Evolutionary conservation across 495 filamentous ascomycete genomes (phyloP).

Genomic region (Parachaetomium inaequale): DNA sequence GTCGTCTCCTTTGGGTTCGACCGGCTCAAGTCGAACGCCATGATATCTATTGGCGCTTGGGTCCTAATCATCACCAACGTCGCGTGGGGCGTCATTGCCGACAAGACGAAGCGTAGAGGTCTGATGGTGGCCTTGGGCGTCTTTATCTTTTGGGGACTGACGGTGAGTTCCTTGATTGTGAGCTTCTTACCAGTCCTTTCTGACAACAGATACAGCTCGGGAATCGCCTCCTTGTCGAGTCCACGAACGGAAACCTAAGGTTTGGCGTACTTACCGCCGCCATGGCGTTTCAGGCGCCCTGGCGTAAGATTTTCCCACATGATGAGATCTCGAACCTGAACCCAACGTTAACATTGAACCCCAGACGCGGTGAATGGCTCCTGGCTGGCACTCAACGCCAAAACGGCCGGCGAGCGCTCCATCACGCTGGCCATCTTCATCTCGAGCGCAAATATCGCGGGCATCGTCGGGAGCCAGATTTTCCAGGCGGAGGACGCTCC

Average conservation of each 20-base stretch:
- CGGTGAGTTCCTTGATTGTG: slow-evolving; percentile 25
- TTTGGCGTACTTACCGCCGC: slow-evolving; percentile 44
- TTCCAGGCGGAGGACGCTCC: slow-evolving; percentile 52
- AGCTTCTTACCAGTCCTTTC: neutral
- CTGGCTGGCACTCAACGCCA: slow-evolving; percentile 39
- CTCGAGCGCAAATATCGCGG: slow-evolving; percentile 53
- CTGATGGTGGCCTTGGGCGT: slow-evolving; percentile 26
- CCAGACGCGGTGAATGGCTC: slow-evolving; percentile 38
- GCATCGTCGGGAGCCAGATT: slow-evolving; percentile 53
- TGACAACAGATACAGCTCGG: slow-evolving; percentile 19
- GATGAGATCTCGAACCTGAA: neutral
- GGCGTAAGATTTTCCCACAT: slow-evolving; percentile 42
- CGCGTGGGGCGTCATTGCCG: slow-evolving; percentile 41
- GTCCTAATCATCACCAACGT: slow-evolving; percentile 40
- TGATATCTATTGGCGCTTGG: slow-evolving; percentile 46
- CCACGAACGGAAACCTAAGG: slow-evolving; percentile 44
- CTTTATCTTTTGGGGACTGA: slow-evolving; percentile 24
- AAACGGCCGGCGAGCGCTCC: slow-evolving; percentile 35
- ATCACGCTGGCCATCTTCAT: slow-evolving; percentile 47
- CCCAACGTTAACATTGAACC: neutral
- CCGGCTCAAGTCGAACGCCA: slow-evolving; percentile 49
- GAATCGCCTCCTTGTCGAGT: slow-evolving; percentile 41
- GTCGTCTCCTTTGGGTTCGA: slow-evolving; percentile 47
- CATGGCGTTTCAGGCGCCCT: slow-evolving; percentile 47
- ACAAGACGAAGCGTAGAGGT: slow-evolving; percentile 22